These are phyloP conservation scores for Nematocida sp. DNA, from an alignment of 371 early-diverging fungal species.

Conservation along the genomic window DNA sequence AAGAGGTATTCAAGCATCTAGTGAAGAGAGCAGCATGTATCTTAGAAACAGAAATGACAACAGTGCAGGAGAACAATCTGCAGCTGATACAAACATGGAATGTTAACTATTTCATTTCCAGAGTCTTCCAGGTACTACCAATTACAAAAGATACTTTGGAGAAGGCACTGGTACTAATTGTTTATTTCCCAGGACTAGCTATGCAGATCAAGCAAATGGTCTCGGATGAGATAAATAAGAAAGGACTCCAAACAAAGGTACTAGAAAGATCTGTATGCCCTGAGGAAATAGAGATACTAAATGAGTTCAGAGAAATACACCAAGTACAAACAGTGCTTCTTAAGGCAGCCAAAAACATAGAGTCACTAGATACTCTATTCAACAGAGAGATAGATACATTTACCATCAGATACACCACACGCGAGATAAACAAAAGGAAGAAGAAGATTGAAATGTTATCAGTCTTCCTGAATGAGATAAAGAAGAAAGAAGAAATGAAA, in stretches of 20 bases:
- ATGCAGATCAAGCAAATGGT: not conserved
- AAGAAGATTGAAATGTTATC: not conserved
- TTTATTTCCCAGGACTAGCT: slow-evolving; percentile 5
- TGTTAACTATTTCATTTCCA: not conserved
- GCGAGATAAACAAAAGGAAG: slow-evolving; percentile 1
- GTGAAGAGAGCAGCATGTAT: not conserved
- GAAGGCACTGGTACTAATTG: slow-evolving; percentile 25
- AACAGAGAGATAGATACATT: not conserved
- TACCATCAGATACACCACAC: slow-evolving; percentile 4
- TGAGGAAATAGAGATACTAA: slow-evolving; percentile 17
- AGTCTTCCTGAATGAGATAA: not conserved
- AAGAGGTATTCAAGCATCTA: not conserved
- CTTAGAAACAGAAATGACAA: not conserved
- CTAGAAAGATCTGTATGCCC: not conserved
- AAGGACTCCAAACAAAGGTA: not conserved
- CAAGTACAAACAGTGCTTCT: slow-evolving; percentile 11
- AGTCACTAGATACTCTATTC: not conserved
- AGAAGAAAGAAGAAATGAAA: slow-evolving; percentile 11
- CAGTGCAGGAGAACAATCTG: not conserved
- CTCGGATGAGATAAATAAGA: slow-evolving; percentile 15
- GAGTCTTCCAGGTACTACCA: not conserved
- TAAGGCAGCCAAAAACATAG: not conserved
- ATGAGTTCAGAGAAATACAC: slow-evolving; percentile 33
- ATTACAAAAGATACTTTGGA: not conserved
- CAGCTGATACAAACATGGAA: slow-evolving; percentile 4